These are phyloP conservation scores for Coniosporium uncinatum DNA, from an alignment of 2,329 filamentous ascomycete species.

Conservation along the genomic window DNA sequence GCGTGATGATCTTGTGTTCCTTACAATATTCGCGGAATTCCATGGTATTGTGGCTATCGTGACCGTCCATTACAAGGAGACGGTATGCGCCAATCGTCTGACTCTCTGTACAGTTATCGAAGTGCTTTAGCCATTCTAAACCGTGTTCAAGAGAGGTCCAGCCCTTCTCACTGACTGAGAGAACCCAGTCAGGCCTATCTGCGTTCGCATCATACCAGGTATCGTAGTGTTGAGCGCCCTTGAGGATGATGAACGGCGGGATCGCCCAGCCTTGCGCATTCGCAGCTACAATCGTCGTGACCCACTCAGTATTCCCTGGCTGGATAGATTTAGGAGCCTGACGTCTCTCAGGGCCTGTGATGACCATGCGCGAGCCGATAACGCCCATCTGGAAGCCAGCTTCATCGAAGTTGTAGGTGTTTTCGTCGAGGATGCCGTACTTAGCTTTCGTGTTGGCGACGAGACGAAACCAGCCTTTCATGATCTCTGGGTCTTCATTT, in stretches of 20 bases:
- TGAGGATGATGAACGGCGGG: constrained; percentile 17
- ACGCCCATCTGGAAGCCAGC: constrained; percentile 24
- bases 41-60: constrained; percentile 24
- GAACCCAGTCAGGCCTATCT: constrained; percentile 18
- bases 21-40: constrained; percentile 27
- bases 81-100: constrained; percentile 17
- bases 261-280: constrained; percentile 14
- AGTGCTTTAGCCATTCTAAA: constrained; percentile 27
- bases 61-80: constrained; percentile 29
- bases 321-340: constrained; percentile 12
- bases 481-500: constrained; percentile 4
- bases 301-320: constrained; percentile 17
- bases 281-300: constrained; percentile 16
- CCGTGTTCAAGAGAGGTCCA: constrained; percentile 26
- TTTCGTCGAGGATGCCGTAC: constrained; percentile 4
- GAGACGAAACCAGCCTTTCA: constrained; percentile 2
- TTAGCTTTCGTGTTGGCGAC: constrained; percentile 3
- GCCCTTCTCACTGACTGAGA: constrained; percentile 21
- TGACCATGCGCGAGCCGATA: constrained; percentile 15
- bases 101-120: constrained; percentile 20
- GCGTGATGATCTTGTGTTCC: constrained; percentile 28
- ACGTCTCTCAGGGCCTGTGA: constrained; percentile 15
- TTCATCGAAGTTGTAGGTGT: constrained; percentile 17
- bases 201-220: constrained; percentile 4
- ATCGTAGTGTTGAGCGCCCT: constrained; percentile 11